Evolutionary conservation across 169 alveolate species (phyloP).

Genomic region (Plasmodium cynomolgi): DNA sequence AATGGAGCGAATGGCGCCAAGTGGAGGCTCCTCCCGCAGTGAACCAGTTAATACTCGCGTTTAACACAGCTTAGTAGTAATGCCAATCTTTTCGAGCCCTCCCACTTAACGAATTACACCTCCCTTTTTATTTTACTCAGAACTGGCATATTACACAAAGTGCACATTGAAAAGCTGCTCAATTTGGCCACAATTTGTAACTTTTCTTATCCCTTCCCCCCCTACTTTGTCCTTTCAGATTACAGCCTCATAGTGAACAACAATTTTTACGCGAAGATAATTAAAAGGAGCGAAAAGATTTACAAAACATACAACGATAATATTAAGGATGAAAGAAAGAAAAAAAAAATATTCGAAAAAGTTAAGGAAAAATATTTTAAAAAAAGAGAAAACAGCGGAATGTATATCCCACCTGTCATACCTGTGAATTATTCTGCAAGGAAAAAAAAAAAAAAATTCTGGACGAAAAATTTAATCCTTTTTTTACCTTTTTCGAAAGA

Average conservation of each 20-base stretch:
- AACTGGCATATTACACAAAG: not conserved
- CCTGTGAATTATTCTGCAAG: not conserved
- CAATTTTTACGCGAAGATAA: conserved; percentile 57
- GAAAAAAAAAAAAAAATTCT: conserved; percentile 7
- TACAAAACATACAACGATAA: conserved; percentile 21
- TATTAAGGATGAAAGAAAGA: conserved; percentile 33
- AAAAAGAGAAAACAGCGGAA: not conserved
- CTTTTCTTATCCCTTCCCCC: not conserved
- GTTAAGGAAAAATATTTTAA: conserved; percentile 33
- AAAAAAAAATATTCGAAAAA: conserved; percentile 30
- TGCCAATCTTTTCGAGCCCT: not conserved
- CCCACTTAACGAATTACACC: not conserved
- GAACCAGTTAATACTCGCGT: not conserved
- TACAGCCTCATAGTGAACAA: conserved; percentile 39
- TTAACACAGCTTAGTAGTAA: not conserved
- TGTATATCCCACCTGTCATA: not conserved
- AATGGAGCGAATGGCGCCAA: no score
- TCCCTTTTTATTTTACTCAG: not conserved
- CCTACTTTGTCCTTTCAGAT: conserved; percentile 6
- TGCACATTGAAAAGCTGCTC: not conserved
- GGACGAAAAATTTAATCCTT: conserved; percentile 55
- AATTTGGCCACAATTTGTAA: not conserved
- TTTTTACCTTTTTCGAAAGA: conserved; percentile 60
- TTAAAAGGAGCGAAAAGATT: conserved; percentile 58
- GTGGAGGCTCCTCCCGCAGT: not conserved